These are phyloP conservation scores for Elaeis guineensis DNA, from an alignment of 176 grass and related monocot species.

Conservation along the genomic window DNA sequence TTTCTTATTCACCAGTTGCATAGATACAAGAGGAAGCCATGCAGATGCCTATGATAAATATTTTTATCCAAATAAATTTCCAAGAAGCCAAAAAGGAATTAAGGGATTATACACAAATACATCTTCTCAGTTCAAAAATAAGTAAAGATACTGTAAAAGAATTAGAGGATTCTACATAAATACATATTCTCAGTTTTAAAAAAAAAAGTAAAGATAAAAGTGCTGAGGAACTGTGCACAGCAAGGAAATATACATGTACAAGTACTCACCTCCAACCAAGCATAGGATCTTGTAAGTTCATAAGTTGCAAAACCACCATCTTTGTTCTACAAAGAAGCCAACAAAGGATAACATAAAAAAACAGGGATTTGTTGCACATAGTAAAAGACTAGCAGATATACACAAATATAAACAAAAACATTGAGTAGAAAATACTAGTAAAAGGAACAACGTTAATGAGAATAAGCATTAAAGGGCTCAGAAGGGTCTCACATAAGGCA, in stretches of 20 bases:
- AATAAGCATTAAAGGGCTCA: too few relatives aligned
- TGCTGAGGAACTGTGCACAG: not conserved
- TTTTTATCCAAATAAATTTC: too few relatives aligned
- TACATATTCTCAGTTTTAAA: too few relatives aligned
- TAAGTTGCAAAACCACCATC: constrained; percentile 88
- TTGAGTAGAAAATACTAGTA: too few relatives aligned
- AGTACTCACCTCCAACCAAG: constrained; percentile 78
- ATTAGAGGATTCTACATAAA: not conserved
- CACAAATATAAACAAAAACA: not conserved
- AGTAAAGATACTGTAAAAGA: not conserved
- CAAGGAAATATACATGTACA: constrained; percentile 3
- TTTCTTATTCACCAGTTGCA: too few relatives aligned
- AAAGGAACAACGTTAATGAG: too few relatives aligned
- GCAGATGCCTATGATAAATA: too few relatives aligned
- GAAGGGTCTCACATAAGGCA: too few relatives aligned
- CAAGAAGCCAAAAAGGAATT: not conserved
- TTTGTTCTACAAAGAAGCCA: constrained; percentile 46
- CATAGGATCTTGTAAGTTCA: constrained; percentile 87
- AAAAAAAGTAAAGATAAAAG: not conserved
- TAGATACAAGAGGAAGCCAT: too few relatives aligned
- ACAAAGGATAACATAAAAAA: constrained; percentile 22
- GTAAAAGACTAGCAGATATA: not conserved
- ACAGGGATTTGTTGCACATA: not conserved
- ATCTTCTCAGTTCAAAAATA: too few relatives aligned
- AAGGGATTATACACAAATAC: not conserved